phyloP scores from a whole-genome alignment of 1,284 basidiomycete genomes.

The Malassezia brasiliensis region DNA sequence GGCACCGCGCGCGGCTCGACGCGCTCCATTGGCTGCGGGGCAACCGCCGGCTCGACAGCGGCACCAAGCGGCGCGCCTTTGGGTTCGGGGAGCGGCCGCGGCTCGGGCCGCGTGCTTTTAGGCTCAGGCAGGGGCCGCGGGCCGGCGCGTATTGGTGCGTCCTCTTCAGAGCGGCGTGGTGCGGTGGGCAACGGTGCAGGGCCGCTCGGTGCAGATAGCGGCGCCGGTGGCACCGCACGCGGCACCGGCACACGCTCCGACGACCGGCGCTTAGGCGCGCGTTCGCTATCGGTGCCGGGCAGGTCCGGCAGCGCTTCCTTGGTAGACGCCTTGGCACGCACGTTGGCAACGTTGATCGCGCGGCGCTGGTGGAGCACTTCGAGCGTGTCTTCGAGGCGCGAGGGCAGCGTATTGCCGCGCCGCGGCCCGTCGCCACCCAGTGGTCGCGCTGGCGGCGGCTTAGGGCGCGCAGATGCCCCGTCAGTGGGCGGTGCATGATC shows the following conservation, averaged over 20 bases:
- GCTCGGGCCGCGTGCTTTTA: neutral
- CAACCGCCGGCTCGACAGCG: neutral
- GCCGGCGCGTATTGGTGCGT: neutral
- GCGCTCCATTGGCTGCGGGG: neutral
- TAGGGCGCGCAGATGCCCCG: neutral
- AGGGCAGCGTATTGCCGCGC: neutral
- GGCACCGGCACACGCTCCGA: conserved; percentile 4
- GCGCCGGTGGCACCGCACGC: neutral
- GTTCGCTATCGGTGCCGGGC: neutral
- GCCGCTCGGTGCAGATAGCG: neutral
- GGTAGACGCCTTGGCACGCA: neutral
- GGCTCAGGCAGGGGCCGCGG: neutral
- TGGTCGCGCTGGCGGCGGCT: neutral
- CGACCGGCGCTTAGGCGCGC: neutral
- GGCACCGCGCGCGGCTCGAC: neutral
- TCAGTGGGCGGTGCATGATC: neutral
- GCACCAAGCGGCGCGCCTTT: neutral
- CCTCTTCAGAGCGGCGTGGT: neutral
- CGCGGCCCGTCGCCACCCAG: neutral
- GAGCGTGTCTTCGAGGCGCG: neutral
- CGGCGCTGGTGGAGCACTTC: neutral
- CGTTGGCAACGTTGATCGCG: neutral
- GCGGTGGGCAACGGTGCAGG: neutral
- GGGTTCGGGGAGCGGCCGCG: neutral
- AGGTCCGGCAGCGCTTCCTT: neutral